Evolutionary conservation across 495 filamentous ascomycete species (phyloP), one percentile per base, ranked within the genome.

Genomic region (Penicillium malachiteum): DNA sequence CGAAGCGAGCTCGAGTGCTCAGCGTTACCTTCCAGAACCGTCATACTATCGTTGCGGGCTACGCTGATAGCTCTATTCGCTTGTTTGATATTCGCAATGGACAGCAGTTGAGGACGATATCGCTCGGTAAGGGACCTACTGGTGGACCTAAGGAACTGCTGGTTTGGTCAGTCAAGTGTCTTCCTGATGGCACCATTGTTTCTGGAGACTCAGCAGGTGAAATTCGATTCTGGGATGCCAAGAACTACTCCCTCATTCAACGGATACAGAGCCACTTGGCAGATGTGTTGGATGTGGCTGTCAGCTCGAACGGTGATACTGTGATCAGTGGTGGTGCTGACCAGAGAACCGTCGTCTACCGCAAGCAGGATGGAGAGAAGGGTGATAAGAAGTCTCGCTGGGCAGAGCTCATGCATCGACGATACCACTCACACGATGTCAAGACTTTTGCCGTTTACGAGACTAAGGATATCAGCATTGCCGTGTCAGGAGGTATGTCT

Each of bases 291-390:
- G 90, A 91, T 66, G 73, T 99, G 5, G 86, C 88, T 2, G 81
- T 87, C 10, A 93, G 86, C 60, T 75, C 78, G 12, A 88, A 96
- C 69, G 94, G 94, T 12, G 82, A 85, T 17, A 88, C 86, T 17
- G 87, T 97, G n/a, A 74, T 96, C 54, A 95, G 89, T 65, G 92
- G 90, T 48, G 92, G 95, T 31, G 92, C 96, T 72, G 94, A 99
- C 63, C 85, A 90, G 59, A 79, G 87, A 58, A 96, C 93, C 4
- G 87, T 87, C 10, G 73, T 92, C 30, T 96, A 93, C 68, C 84
- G 83, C 71, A 76, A 74, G 57, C 73, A 75, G 47, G 69, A 67
- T 7, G 70, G 72, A n/a, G 81, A 82, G 44, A 80, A 78, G 55
- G 77, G 80, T 38, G 81, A 83, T 48, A 81, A 84, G 47, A 75